A percentile compares a stretch with the other conserved stretches of the same genome.
Conservation (phyloP, 176 grass and related monocot species). For the Rhipidocladum racemiflorum region DNA sequence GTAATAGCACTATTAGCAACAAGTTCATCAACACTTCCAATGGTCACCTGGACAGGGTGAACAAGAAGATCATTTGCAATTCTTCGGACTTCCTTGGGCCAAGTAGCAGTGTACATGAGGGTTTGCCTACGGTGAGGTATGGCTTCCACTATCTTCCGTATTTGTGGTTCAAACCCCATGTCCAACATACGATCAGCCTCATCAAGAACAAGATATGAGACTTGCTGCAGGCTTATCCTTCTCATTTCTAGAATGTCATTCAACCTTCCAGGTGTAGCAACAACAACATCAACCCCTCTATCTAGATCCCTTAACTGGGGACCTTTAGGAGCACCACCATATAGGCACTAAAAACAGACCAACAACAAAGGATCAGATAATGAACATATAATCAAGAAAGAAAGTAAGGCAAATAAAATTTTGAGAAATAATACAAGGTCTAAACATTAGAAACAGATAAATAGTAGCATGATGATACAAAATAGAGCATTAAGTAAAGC, state of each 20-base stretch:
- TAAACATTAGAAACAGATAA: neutral
- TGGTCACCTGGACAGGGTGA: conserved; percentile 92
- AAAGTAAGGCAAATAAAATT: neutral
- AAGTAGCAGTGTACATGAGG: conserved; percentile 99
- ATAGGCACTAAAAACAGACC: conserved; percentile 65
- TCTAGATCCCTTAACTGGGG: conserved; percentile 91
- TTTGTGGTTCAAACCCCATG: conserved; percentile 95
- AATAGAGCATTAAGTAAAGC: neutral
- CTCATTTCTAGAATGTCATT: conserved; percentile 96
- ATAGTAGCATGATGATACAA: neutral
- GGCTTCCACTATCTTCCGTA: conserved; percentile 85
- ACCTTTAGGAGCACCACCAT: conserved; percentile 96
- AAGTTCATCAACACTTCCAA: conserved; percentile 90
- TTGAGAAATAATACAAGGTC: neutral
- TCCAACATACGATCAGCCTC: conserved; percentile 88
- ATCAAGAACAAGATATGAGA: conserved; percentile 79
- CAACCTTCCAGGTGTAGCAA: conserved; percentile 95
- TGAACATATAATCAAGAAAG: conserved; percentile 9
- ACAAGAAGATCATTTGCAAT: conserved; percentile 92
- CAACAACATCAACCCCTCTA: conserved; percentile 92
- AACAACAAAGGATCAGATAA: conserved; percentile 15
- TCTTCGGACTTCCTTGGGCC: conserved; percentile 91
- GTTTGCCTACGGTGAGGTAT: conserved; percentile 80
- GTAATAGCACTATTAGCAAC: conserved; percentile 96
- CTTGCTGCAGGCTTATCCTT: conserved; percentile 65